Evolutionary conservation across 129 eudicot species (phyloP).

Genomic region (Glebionis coronaria): DNA sequence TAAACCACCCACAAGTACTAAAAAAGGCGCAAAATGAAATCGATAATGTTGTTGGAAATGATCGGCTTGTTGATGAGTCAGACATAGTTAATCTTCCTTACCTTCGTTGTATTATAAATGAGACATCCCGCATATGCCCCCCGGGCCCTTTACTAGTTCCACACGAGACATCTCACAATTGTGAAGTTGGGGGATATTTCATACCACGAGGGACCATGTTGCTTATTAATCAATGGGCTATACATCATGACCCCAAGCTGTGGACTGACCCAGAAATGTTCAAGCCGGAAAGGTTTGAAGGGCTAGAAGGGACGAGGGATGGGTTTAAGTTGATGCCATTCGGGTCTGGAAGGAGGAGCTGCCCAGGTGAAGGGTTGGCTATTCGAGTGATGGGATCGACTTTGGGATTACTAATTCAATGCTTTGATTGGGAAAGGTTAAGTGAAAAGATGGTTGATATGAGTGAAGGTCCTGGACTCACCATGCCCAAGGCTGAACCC

Average conservation of each 20-base stretch:
- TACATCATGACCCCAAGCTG: constrained; percentile 40
- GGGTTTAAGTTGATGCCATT: constrained; percentile 45
- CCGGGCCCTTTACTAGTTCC: constrained; percentile 34
- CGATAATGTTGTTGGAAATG: constrained; percentile 13
- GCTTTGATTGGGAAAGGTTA: constrained; percentile 47
- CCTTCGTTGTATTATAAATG: constrained; percentile 29
- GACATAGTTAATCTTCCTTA: constrained; percentile 35
- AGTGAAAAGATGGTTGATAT: constrained; percentile 43
- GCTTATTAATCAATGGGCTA: constrained; percentile 43
- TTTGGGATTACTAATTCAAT: constrained; percentile 36
- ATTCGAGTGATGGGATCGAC: constrained; percentile 30
- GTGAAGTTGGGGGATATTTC: constrained; percentile 32
- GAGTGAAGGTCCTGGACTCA: constrained; percentile 38
- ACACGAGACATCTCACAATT: constrained; percentile 37
- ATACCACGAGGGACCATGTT: constrained; percentile 43
- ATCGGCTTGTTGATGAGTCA: constrained; percentile 35
- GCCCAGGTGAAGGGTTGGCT: constrained; percentile 54
- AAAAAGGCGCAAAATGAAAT: constrained; percentile 37
- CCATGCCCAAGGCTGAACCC: constrained; percentile 33
- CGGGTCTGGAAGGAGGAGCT: constrained; percentile 54
- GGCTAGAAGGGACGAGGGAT: constrained; percentile 34
- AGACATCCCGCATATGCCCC: constrained; percentile 35
- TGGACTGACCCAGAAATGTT: constrained; percentile 38
- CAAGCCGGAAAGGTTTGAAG: constrained; percentile 42
- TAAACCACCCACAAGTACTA: constrained; percentile 34